Percentiles rank a stretch among this genome's conserved stretches.
phyloP scores from a whole-genome alignment of 768 basidiomycete species.

The Paxillus ammoniavirescens region DNA sequence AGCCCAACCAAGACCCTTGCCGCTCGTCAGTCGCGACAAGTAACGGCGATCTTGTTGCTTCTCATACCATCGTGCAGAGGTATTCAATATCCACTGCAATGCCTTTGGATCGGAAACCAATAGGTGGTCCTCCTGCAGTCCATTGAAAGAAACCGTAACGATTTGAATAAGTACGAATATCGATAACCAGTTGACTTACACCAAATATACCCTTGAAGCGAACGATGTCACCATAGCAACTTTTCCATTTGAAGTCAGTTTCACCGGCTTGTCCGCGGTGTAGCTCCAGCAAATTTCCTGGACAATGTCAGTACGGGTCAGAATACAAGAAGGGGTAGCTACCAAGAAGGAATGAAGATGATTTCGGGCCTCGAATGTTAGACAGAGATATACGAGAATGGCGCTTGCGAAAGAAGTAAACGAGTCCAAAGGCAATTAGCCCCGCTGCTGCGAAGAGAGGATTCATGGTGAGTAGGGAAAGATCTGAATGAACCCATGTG shows the following conservation, averaged over 20 bases:
- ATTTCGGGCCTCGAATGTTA: neutral
- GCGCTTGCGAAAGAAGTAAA: slow-evolving; percentile 1
- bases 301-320: neutral
- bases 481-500: neutral
- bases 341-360: neutral
- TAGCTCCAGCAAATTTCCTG: slow-evolving; percentile 13
- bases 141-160: neutral
- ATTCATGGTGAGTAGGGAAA: slow-evolving; percentile 9
- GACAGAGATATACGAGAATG: neutral
- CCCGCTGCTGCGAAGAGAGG: neutral
- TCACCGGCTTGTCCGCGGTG: slow-evolving; percentile 14
- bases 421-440: neutral
- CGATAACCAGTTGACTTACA: neutral
- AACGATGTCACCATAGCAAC: slow-evolving; percentile 14
- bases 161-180: too few species aligned
- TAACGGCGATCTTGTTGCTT: slow-evolving; percentile 33
- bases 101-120: slow-evolving; percentile 50
- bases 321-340: neutral
- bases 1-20: slow-evolving; percentile 39
- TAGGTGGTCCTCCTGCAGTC: slow-evolving; percentile 41
- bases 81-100: slow-evolving; percentile 37
- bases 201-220: slow-evolving; percentile 12
- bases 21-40: slow-evolving; percentile 18
- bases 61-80: slow-evolving; percentile 41
- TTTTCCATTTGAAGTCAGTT: slow-evolving; percentile 18